phyloP scores from a whole-genome alignment of 495 filamentous ascomycete genomes.

The Podospora australis region DNA sequence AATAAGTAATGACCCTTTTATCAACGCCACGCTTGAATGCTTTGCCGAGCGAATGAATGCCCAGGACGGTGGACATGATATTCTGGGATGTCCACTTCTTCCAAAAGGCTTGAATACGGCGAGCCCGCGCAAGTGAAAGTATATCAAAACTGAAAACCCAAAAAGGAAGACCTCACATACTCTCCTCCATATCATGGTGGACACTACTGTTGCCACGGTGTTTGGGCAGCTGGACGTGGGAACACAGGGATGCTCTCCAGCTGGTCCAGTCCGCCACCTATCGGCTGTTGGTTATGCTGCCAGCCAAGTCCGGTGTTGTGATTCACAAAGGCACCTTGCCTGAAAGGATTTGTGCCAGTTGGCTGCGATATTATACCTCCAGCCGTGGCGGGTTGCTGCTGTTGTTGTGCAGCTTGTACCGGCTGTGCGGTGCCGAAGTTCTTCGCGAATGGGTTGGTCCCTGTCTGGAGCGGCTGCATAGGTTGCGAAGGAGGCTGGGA shows the following conservation, averaged over 20 bases:
- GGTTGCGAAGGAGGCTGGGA: constrained; percentile 43
- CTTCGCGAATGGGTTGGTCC: constrained; percentile 67
- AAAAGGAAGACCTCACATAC: background rate
- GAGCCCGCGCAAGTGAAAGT: background rate
- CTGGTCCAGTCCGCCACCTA: constrained; percentile 80
- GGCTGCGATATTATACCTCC: constrained; percentile 50
- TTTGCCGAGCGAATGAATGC: constrained; percentile 11
- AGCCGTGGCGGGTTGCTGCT: constrained; percentile 39
- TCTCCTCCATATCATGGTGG: background rate
- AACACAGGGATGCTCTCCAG: constrained; percentile 79
- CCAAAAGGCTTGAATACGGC: background rate
- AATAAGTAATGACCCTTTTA: constrained; percentile 5
- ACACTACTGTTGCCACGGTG: constrained; percentile 45
- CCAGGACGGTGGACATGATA: too few species aligned
- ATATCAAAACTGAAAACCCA: too few species aligned
- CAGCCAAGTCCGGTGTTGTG: constrained; percentile 81
- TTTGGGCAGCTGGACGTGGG: constrained; percentile 62
- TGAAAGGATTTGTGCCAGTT: constrained; percentile 93
- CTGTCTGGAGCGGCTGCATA: constrained; percentile 56
- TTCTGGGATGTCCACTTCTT: background rate
- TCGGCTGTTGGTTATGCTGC: constrained; percentile 70
- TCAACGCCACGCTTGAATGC: constrained; percentile 26
- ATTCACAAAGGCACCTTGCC: constrained; percentile 80
- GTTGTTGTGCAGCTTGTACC: constrained; percentile 17
- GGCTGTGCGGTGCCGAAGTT: constrained; percentile 36